A percentile compares a stretch with the other conserved stretches of the same genome.
phyloP scores from a whole-genome alignment of 2,329 filamentous ascomycete genomes.

The Xylariaceae sp. region DNA sequence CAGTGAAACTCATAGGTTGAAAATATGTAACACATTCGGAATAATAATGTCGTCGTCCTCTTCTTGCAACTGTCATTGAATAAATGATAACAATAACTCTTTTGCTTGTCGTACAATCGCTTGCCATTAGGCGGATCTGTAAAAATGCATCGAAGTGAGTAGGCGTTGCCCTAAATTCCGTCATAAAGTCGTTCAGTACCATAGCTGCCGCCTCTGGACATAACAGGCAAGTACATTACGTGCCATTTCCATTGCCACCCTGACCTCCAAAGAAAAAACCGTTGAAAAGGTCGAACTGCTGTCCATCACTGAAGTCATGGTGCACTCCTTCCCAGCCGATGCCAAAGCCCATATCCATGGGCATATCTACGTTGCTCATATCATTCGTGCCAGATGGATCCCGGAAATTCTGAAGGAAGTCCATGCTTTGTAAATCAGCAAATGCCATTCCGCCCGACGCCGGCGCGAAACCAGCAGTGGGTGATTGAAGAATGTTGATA shows the following conservation, averaged over 20 bases:
- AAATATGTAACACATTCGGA: too few species aligned
- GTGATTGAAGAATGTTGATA: constrained; percentile 25
- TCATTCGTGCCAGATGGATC: constrained; percentile 25
- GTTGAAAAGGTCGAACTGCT: constrained; percentile 65
- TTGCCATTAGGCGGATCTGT: too few species aligned
- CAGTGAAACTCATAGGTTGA: too few species aligned
- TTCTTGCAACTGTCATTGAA: too few species aligned
- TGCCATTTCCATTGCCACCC: constrained; percentile 25
- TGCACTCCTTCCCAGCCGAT: constrained; percentile 61
- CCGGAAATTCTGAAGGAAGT: constrained; percentile 49
- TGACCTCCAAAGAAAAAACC: constrained; percentile 67
- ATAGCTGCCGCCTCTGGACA: neutral
- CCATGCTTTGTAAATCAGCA: constrained; percentile 49
- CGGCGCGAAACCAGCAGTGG: constrained; percentile 29
- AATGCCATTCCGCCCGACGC: constrained; percentile 33
- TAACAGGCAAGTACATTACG: constrained; percentile 2
- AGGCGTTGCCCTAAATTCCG: neutral
- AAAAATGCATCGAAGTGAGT: too few species aligned
- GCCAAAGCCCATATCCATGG: constrained; percentile 63
- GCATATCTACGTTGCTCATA: constrained; percentile 38
- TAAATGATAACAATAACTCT: too few species aligned
- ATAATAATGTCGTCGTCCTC: too few species aligned
- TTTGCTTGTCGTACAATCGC: too few species aligned
- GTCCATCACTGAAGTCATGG: constrained; percentile 58
- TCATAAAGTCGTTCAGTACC: neutral